Base-by-base conservation (phyloP, 1,284 basidiomycete genomes). In the Ganoderma multipileum region DNA sequence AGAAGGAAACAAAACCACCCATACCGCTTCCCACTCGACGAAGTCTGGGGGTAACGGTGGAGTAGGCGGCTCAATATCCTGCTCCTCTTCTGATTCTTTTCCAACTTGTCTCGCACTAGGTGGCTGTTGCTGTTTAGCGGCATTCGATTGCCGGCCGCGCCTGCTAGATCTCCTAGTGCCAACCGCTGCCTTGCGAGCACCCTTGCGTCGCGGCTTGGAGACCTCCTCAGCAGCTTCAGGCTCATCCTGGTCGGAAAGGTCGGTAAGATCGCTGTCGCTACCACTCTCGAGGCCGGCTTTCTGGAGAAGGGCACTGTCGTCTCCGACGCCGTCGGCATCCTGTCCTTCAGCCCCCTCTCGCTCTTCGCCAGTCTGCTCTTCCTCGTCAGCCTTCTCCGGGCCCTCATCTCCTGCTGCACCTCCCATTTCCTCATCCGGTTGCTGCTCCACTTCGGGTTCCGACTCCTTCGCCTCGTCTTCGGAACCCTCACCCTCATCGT, bases 11-110 rank as follows among this genome's bases (percentile, higher is more conserved):
- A 42, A 28, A 30, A n/a, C 30, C 9, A 61, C 26, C 38, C 89
- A 72, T 68, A 94, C 93, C 74, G 91, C 91, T 81, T 95, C 93
- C 94, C 94, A 95, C 77, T 94, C 92, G 65, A 94, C 80, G 74
- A 95, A 92, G 70, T 86, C 86, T 4, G 81, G 82, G 2, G 85
- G 86, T 42, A 79, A 42, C 47, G 66, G 64, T 68, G 69, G 41
- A 38, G 62, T 66, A 61, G 72, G 41, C 41, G 36, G 52, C 5
- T 76, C 69, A 52, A 50, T 61, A n/a, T 64, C 66, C 68, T 73
- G 69, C 5, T 75, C 72, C 5, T 75, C 72, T 38, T 73, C 63
- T 20, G 52, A 20, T 57, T 67, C 63, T 6, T 60, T 42, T n/a
- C 62, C 33, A 28, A 64, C 41, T 44, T 66, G 58, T 30, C 28